A percentile compares a stretch with the other conserved stretches of the same genome.
phyloP scores from a whole-genome alignment of 176 grass and related monocot species.

The Juncus effusus region DNA sequence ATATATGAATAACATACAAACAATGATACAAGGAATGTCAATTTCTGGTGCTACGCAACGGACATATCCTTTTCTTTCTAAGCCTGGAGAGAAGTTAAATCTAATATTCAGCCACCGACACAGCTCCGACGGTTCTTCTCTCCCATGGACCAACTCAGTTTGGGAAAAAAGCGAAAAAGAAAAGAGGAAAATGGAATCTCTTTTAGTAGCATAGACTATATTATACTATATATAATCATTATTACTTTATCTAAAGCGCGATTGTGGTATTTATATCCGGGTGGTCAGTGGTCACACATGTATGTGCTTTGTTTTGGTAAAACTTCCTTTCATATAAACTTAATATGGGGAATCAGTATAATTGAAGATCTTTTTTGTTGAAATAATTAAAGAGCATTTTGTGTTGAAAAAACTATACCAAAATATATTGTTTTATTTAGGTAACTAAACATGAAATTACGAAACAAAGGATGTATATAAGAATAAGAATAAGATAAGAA shows the following conservation, averaged over 20 bases:
- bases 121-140: not conserved
- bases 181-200: conserved; percentile 1
- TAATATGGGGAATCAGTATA: too few relatives aligned
- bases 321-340: conserved; percentile 13
- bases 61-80: not conserved
- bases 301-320: conserved; percentile 1
- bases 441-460: too few relatives aligned
- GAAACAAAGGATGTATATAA: too few relatives aligned
- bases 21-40: too few relatives aligned
- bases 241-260: conserved; percentile 20
- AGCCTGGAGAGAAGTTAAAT: conserved; percentile 12
- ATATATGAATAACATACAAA: too few relatives aligned
- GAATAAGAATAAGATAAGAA: too few relatives aligned
- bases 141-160: not conserved
- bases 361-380: too few relatives aligned
- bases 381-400: too few relatives aligned
- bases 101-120: conserved; percentile 17
- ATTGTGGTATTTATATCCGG: not conserved
- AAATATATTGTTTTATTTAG: too few relatives aligned
- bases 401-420: too few relatives aligned
- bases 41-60: not conserved
- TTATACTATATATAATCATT: conserved; percentile 3
- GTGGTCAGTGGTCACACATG: not conserved
- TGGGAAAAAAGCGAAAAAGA: not conserved
- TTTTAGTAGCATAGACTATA: conserved; percentile 12